Base-by-base conservation (phyloP, 2,329 filamentous ascomycete species). In the Claviceps sp. region DNA sequence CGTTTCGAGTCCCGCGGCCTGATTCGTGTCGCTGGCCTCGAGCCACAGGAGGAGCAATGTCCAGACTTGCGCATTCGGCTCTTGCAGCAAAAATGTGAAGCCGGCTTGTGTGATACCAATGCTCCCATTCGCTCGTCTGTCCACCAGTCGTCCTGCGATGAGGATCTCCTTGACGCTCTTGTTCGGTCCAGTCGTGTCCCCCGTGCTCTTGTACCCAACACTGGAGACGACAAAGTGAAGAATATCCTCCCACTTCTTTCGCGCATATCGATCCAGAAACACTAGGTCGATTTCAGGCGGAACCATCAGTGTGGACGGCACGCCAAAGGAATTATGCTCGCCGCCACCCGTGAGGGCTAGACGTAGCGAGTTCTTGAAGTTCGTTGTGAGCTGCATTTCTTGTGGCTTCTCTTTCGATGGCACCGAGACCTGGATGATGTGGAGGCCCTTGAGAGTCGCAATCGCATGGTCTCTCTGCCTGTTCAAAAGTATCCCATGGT, bases 21-120 rank as follows among this genome's bases (percentile, higher is more conserved):
- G 64, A 48, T 68, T 66, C 14, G 66, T 68, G 59, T 88, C 84
- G 45, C 86, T 85, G 55, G 88, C 86, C 58, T 94, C 87, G 49
- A 98, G 82, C 75, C 95, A 98, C 36, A 96, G 82, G 34, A 98
- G 84, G 38, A 98, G 75, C 46, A 98, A 74, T 26, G 89, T 93
- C 93, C 93, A 98, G 38, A 98, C 89, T 67, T 98, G 93, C 0
- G 91, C 89, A 65, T 96, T 97, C 53, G 91, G 85, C 63, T 96
- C 91, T 62, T 97, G 91, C 8, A 98, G 75, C 52, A 98, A 74
- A 62, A 98, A 98, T 0, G 88, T 90, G 64, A 98, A 98, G 7
- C 93, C 93, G 2, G 87, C 82, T 63, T 95, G 84, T 0, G 93
- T 98, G 60, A 98, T 98, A 50, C 79, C 80, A 9, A 88, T 76